These are phyloP conservation scores for Saccharomyces paradoxus DNA, from an alignment of 805 yeast species.

Conservation along the genomic window DNA sequence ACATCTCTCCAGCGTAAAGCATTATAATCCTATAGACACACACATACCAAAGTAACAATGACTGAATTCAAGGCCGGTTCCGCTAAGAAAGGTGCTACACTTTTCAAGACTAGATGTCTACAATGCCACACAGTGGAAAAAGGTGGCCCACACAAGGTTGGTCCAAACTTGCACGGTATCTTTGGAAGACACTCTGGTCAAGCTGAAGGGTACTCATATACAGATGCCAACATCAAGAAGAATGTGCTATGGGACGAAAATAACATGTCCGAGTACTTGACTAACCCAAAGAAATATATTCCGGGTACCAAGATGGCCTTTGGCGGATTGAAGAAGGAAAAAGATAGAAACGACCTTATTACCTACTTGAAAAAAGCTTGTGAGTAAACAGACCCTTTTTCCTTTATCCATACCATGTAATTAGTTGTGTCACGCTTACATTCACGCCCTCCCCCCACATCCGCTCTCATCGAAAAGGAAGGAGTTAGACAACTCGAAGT, in stretches of 20 bases:
- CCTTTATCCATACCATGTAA: neutral
- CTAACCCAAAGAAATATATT: conserved; percentile 98
- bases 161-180: conserved; percentile 96
- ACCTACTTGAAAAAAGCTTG: conserved; percentile 63
- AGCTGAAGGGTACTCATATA: conserved; percentile 90
- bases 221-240: conserved; percentile 97
- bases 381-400: conserved; percentile 32
- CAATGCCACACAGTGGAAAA: conserved; percentile 97
- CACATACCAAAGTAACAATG: neutral
- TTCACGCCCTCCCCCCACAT: neutral
- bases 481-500: neutral
- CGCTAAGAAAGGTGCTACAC: conserved; percentile 92
- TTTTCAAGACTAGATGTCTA: conserved; percentile 97
- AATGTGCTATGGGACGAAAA: conserved; percentile 84
- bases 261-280: conserved; percentile 89
- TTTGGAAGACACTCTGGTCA: conserved; percentile 87
- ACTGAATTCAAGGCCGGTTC: conserved; percentile 38
- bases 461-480: neutral
- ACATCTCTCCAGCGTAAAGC: neutral
- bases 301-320: conserved; percentile 99
- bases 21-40: neutral
- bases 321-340: conserved; percentile 98
- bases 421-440: neutral
- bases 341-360: conserved; percentile 95
- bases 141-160: conserved; percentile 97